Base-by-base conservation (phyloP, 306 rosid genomes). In the Cercis canadensis region DNA sequence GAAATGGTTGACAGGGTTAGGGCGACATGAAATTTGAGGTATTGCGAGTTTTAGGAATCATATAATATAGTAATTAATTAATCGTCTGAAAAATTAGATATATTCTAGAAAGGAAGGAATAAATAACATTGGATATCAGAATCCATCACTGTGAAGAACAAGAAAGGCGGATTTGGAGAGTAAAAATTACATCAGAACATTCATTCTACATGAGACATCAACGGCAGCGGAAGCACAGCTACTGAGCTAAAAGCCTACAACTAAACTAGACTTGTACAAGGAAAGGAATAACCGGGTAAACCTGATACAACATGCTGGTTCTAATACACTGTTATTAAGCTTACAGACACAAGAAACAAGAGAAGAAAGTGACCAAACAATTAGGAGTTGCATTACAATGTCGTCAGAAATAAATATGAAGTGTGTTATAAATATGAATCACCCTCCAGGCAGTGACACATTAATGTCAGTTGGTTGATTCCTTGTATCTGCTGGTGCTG, bases 391-490 rank as follows among this genome's bases (percentile, higher is more conserved):
- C 61, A 76, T 74, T 82, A 78, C 80, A 67, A 52, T 59, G 70
- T 57, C 68, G 81, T 81, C 74, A 66, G 84, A 72, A 67, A 70
- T 63, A 63, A 78, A 78, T 75, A 54, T 51, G 57, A 68, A 52
- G 66, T 50, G 24, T 41, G 29, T 24, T 24, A 3, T 24, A 24
- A 24, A 24, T 14, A 17, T 19, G 39, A 15, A 69, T 77, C 66
- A 90, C 21, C 85, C 92, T 65, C 86, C 87, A 7, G 89, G 84
- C 64, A 90, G 84, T 29, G 96, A 77, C 69, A 84, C 83, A 36
- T 88, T 93, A 57, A 81, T 87, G 83, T 90, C 98, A 31, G 96
- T 63, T 15, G 87, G 80, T 77, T 85, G 87, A 12, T 63, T 83
- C 71, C 80, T 90, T 5, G 79, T 66, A 75, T 93, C 98, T 0